Evolutionary conservation across 2,329 filamentous ascomycete species (phyloP).

Genomic region (Fusarium fracticaudum): DNA sequence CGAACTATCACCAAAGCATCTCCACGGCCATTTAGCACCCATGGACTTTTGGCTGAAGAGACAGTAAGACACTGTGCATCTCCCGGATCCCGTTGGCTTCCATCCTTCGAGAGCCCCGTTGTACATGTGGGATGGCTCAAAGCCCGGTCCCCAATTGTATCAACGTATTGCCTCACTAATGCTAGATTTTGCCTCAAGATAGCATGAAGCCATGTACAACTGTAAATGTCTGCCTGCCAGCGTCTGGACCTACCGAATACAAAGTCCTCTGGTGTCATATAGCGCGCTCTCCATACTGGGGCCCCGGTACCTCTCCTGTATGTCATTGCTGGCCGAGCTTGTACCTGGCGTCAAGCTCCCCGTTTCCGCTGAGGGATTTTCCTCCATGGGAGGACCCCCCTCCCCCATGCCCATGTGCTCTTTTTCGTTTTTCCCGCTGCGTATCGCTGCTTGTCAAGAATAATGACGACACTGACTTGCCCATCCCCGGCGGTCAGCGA

Average conservation of each 20-base stretch:
- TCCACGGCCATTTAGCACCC: slow-evolving; percentile 12
- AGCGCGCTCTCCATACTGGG: slow-evolving; percentile 20
- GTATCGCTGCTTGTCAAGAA: slow-evolving; percentile 32
- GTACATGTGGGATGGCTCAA: slow-evolving; percentile 15
- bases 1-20: slow-evolving; percentile 7
- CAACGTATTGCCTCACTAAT: slow-evolving; percentile 13
- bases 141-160: slow-evolving; percentile 22
- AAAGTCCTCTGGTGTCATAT: slow-evolving; percentile 22
- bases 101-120: slow-evolving; percentile 17
- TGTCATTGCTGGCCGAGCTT: slow-evolving; percentile 36
- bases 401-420: slow-evolving; percentile 33
- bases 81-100: slow-evolving; percentile 34
- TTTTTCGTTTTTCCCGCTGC: slow-evolving; percentile 18
- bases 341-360: slow-evolving; percentile 33
- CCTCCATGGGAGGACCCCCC: slow-evolving; percentile 29
- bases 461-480: slow-evolving; percentile 42
- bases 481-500: slow-evolving; percentile 42
- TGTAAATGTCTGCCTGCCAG: not conserved
- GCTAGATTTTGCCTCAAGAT: slow-evolving; percentile 32
- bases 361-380: slow-evolving; percentile 44
- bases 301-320: slow-evolving; percentile 41
- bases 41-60: not conserved
- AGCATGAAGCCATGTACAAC: slow-evolving; percentile 18
- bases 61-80: slow-evolving; percentile 37
- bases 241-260: slow-evolving; percentile 21